These are phyloP conservation scores for Exophiala viscosa DNA, from an alignment of 2,329 filamentous ascomycete species.

Conservation along the genomic window DNA sequence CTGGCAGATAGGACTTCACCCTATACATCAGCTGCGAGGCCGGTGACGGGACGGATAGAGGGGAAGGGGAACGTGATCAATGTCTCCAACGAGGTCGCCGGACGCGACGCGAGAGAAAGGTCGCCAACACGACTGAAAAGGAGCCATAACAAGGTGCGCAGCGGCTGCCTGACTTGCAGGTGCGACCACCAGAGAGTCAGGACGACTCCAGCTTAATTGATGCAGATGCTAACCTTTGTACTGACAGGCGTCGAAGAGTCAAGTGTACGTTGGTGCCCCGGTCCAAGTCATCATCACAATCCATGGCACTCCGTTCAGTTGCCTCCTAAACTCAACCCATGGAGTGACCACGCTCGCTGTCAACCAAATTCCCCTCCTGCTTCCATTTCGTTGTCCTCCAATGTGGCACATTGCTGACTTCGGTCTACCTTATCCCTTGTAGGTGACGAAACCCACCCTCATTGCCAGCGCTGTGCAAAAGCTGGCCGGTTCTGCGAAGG, in stretches of 20 bases:
- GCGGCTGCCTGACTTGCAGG: constrained; percentile 19
- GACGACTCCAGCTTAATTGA: neutral
- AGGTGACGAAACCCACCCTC: constrained; percentile 31
- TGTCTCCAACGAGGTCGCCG: neutral
- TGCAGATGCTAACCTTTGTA: neutral
- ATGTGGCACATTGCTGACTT: too few species aligned
- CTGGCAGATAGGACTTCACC: constrained; percentile 8
- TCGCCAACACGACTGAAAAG: constrained; percentile 18
- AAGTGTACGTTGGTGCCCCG: constrained; percentile 15
- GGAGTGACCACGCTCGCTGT: too few species aligned
- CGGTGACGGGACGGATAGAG: neutral
- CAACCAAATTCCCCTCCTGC: too few species aligned
- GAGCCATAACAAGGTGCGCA: constrained; percentile 19
- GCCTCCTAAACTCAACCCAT: too few species aligned
- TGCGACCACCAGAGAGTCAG: neutral
- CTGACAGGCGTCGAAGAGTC: constrained; percentile 17
- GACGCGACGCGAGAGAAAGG: constrained; percentile 1
- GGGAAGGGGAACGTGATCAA: too few species aligned
- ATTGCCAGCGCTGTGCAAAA: constrained; percentile 30
- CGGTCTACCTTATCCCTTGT: neutral
- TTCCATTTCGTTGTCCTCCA: too few species aligned
- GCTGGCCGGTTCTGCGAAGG: constrained; percentile 33
- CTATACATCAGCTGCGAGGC: neutral
- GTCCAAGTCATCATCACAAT: neutral
- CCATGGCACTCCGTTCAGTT: too few species aligned